Conservation (phyloP, 2,329 filamentous ascomycete species). For the Colletotrichum liriopes region DNA sequence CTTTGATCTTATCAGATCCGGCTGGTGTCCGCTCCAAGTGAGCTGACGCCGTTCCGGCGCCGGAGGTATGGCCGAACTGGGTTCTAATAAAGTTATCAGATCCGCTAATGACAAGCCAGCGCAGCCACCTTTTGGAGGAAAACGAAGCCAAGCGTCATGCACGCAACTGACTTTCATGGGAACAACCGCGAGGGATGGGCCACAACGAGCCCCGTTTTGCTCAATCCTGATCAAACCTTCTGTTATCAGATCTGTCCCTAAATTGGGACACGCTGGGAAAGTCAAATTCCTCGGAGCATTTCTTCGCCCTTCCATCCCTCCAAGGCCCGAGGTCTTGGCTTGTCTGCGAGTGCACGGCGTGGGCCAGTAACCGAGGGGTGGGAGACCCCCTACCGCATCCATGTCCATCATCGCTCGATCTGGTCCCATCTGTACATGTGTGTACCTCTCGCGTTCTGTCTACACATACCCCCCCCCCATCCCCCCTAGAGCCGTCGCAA, state of each 20-base stretch:
- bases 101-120: slow-evolving; percentile 46
- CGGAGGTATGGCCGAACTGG: slow-evolving; percentile 26
- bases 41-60: neutral
- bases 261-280: neutral
- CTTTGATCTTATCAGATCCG: slow-evolving; percentile 41
- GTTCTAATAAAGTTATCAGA: slow-evolving; percentile 55
- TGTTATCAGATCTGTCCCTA: slow-evolving; percentile 20
- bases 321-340: slow-evolving; percentile 18
- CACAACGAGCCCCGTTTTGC: neutral
- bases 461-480: neutral
- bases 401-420: neutral
- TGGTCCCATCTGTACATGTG: neutral
- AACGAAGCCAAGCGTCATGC: slow-evolving; percentile 4
- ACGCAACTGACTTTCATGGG: neutral
- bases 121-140: slow-evolving; percentile 32
- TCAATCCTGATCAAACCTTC: neutral
- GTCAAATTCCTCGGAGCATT: slow-evolving; percentile 9
- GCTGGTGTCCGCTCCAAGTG: slow-evolving; percentile 6
- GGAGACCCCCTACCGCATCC: slow-evolving; percentile 17
- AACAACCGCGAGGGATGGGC: neutral
- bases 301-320: neutral
- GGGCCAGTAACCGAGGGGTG: slow-evolving; percentile 9
- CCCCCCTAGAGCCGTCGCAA: slow-evolving; percentile 2
- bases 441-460: slow-evolving; percentile 10
- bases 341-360: slow-evolving; percentile 17